These are phyloP conservation scores for Ophiocordyceps camponoti-rufipedis DNA, from an alignment of 2,329 filamentous ascomycete species.

Conservation along the genomic window DNA sequence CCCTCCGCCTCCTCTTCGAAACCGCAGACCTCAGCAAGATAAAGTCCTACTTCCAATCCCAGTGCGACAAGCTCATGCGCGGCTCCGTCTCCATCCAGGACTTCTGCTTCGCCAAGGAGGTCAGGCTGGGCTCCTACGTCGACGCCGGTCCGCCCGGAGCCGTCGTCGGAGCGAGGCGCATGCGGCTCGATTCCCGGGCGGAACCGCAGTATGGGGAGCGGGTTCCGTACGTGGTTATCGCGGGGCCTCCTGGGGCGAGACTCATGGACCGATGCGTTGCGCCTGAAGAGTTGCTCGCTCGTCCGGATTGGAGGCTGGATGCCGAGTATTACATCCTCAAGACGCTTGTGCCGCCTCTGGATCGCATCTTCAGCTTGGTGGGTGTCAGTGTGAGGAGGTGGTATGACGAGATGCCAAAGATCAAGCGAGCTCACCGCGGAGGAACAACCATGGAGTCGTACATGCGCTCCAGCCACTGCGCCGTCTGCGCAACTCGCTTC, in stretches of 20 bases:
- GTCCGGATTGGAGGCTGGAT: constrained; percentile 65
- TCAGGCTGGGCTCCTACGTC: constrained; percentile 69
- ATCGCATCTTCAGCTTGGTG: constrained; percentile 91
- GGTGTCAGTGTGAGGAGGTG: constrained; percentile 79
- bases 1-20: constrained; percentile 73
- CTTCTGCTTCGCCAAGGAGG: constrained; percentile 88
- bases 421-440: constrained; percentile 45
- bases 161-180: constrained; percentile 67
- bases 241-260: constrained; percentile 68
- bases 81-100: constrained; percentile 81
- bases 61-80: constrained; percentile 84
- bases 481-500: constrained; percentile 39
- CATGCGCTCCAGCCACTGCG: constrained; percentile 62
- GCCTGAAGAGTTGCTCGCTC: constrained; percentile 63
- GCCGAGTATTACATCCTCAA: constrained; percentile 95
- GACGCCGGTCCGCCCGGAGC: constrained; percentile 73
- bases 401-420: constrained; percentile 95
- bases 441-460: constrained; percentile 70
- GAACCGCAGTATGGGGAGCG: constrained; percentile 93
- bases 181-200: constrained; percentile 69
- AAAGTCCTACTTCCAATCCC: constrained; percentile 74
- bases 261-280: constrained; percentile 81
- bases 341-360: constrained; percentile 84
- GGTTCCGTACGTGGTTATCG: constrained; percentile 84
- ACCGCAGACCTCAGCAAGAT: constrained; percentile 78